Conservation (phyloP, 306 rosid genomes). For the Datisca glomerata region DNA sequence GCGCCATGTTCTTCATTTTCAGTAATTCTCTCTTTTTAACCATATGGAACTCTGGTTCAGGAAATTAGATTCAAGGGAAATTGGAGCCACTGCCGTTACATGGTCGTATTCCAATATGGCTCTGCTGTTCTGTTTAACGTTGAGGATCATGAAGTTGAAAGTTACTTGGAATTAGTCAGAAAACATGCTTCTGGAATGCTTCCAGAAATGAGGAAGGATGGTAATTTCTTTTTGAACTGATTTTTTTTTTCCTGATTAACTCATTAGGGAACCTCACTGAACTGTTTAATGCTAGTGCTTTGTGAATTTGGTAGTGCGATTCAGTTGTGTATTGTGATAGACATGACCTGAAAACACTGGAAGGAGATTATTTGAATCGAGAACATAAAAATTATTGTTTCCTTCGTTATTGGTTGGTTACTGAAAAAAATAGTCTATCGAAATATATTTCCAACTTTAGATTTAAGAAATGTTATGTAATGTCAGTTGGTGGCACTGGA, state of each 20-base stretch:
- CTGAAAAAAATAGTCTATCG: too few species aligned
- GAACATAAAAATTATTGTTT: too few species aligned
- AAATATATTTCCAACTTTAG: too few species aligned
- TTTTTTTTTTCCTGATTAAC: not conserved
- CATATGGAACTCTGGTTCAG: slow-evolving; percentile 31
- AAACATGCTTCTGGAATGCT: slow-evolving; percentile 88
- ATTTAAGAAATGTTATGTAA: too few species aligned
- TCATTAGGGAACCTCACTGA: too few species aligned
- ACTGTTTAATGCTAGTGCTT: too few species aligned
- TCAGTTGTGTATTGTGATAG: too few species aligned
- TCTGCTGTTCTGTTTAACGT: slow-evolving; percentile 87
- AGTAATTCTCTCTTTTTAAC: slow-evolving; percentile 10
- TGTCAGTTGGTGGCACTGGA: too few species aligned
- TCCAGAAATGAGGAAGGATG: slow-evolving; percentile 82
- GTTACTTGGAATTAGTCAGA: slow-evolving; percentile 49
- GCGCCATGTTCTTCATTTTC: not conserved
- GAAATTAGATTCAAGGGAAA: slow-evolving; percentile 29
- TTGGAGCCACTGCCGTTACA: slow-evolving; percentile 35
- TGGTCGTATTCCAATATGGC: slow-evolving; percentile 90
- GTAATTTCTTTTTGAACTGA: slow-evolving; percentile 27
- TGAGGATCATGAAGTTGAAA: slow-evolving; percentile 78
- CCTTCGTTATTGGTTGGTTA: too few species aligned
- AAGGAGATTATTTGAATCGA: too few species aligned
- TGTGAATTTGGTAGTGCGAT: too few species aligned
- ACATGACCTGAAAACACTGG: too few species aligned